Evolutionary conservation across 2,329 filamentous ascomycete genomes (phyloP).

Genomic region (Dactylellina cionopaga): DNA sequence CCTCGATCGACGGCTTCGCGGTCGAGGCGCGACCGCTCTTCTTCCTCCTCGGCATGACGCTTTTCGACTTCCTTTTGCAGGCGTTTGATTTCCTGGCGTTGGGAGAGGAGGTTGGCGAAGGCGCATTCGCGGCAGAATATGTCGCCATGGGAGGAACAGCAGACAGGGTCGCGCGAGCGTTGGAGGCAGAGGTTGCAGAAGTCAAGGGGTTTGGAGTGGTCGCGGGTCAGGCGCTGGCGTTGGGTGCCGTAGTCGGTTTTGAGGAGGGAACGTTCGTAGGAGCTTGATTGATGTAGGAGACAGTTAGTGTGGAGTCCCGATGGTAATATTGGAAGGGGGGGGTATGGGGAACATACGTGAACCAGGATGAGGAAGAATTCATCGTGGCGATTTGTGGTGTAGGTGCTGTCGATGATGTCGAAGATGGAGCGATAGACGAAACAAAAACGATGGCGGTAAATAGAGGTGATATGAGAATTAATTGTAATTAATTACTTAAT

Average conservation of each 20-base stretch:
- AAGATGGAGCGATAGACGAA: too few species aligned
- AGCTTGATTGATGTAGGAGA: slow-evolving; percentile 58
- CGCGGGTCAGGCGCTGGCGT: slow-evolving; percentile 83
- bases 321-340: background rate
- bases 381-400: slow-evolving; percentile 11
- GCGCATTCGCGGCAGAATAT: slow-evolving; percentile 96
- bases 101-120: slow-evolving; percentile 85
- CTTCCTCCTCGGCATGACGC: slow-evolving; percentile 70
- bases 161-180: slow-evolving; percentile 80
- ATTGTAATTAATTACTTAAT: too few species aligned
- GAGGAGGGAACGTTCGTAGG: slow-evolving; percentile 84
- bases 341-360: slow-evolving; percentile 67
- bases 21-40: slow-evolving; percentile 70
- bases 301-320: background rate
- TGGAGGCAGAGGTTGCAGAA: slow-evolving; percentile 89
- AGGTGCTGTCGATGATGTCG: background rate
- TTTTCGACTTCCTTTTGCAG: slow-evolving; percentile 73
- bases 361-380: slow-evolving; percentile 87
- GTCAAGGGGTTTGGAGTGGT: slow-evolving; percentile 91
- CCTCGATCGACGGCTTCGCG: slow-evolving; percentile 75
- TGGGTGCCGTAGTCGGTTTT: slow-evolving; percentile 83
- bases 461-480: too few species aligned
- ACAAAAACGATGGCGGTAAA: too few species aligned
- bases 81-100: slow-evolving; percentile 90
- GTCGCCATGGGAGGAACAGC: slow-evolving; percentile 80